Percentiles rank a stretch among this genome's conserved stretches.
Evolutionary conservation across 176 grass and related monocot genomes (phyloP).

Genomic region (Rhynchospora tenuis): DNA sequence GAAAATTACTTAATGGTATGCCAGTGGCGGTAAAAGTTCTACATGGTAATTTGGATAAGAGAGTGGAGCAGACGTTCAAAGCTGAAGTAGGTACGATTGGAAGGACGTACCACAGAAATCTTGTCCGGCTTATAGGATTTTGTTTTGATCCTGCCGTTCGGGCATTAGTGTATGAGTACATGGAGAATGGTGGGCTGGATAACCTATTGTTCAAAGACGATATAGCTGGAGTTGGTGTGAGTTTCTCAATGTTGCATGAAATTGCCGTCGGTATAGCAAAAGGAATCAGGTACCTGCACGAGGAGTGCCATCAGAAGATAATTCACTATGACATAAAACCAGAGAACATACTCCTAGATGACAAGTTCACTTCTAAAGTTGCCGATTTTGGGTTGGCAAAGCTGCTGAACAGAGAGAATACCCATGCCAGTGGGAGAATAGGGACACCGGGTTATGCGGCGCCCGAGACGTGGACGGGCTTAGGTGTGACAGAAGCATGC

Average conservation of each 20-base stretch:
- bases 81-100: constrained; percentile 32
- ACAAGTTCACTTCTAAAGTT: constrained; percentile 23
- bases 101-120: constrained; percentile 18
- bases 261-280: constrained; percentile 33
- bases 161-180: constrained; percentile 23
- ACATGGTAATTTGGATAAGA: not conserved
- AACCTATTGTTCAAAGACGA: constrained; percentile 24
- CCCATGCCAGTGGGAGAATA: not conserved
- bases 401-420: constrained; percentile 16
- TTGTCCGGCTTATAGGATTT: constrained; percentile 30
- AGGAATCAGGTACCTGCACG: constrained; percentile 34
- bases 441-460: constrained; percentile 31
- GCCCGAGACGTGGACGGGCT: constrained; percentile 30
- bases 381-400: constrained; percentile 28
- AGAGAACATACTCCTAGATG: not conserved
- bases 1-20: constrained; percentile 1
- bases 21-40: constrained; percentile 31
- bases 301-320: constrained; percentile 26
- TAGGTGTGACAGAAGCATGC: constrained; percentile 25
- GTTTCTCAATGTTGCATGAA: constrained; percentile 19
- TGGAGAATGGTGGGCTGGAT: constrained; percentile 4
- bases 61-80: constrained; percentile 26
- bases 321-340: constrained; percentile 33
- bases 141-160: constrained; percentile 29
- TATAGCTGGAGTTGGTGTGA: not conserved